These are phyloP conservation scores for Xylariales sp. DNA, from an alignment of 2,329 filamentous ascomycete species.

Conservation along the genomic window DNA sequence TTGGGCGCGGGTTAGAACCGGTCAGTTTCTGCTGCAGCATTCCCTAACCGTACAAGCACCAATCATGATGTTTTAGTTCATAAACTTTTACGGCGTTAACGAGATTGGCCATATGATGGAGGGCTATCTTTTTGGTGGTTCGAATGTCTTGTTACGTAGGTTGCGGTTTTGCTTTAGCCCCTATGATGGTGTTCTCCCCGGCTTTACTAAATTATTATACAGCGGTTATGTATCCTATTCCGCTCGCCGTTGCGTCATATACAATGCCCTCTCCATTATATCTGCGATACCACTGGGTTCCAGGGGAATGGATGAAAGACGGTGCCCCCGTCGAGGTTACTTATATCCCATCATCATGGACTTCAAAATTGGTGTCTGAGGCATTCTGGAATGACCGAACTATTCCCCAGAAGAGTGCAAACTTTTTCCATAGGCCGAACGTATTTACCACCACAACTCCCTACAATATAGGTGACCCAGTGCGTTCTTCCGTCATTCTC, in stretches of 20 bases:
- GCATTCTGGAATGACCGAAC: constrained; percentile 13
- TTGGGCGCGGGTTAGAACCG: neutral
- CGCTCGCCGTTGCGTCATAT: neutral
- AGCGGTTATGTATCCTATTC: neutral
- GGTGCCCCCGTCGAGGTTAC: neutral
- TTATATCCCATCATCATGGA: constrained; percentile 3
- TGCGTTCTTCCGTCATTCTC: neutral
- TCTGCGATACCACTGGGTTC: neutral
- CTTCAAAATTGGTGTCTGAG: constrained; percentile 22
- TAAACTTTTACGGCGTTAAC: constrained; percentile 1
- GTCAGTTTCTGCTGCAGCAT: constrained; percentile 1
- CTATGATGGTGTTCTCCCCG: neutral
- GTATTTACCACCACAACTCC: neutral
- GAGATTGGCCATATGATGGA: constrained; percentile 21
- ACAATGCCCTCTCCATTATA: neutral
- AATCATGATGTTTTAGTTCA: constrained; percentile 9
- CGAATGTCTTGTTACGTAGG: neutral
- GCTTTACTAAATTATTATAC: neutral
- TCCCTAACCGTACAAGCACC: neutral
- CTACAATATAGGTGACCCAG: neutral
- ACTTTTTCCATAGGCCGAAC: constrained; percentile 20
- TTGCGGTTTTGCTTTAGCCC: neutral
- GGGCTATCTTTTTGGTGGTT: neutral
- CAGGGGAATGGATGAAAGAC: neutral
- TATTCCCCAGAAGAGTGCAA: neutral